Base-by-base conservation (phyloP, 208 protist genomes). In the Lotmaria passim region DNA sequence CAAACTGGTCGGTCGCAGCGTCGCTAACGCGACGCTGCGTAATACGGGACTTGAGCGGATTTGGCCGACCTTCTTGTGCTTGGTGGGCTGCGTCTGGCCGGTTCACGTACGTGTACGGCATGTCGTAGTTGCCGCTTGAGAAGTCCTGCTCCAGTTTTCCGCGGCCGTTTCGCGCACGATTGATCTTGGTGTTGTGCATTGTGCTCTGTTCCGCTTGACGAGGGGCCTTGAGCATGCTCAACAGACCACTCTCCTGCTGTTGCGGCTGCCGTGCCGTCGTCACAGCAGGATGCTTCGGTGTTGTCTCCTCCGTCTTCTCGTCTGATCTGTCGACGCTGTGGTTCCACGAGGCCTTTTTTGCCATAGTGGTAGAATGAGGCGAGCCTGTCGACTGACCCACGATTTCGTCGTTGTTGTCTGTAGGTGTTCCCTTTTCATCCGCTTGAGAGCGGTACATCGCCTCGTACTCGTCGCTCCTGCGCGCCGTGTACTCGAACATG, bases 61-160 rank as follows among this genome's bases (percentile, higher is more conserved):
- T 48, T 0, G 3, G 12, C 1, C 50, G 28, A 2, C 36, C 50
- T 12, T 36, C 28, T 21, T 21, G 3, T n/a, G 23, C 12, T 19
- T 7, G 3, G 6, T 24, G 34, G 15, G 17, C 33, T 3, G 33
- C 38, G 3, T 33, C 38, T 24, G 12, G 38, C 17, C 56, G 34
- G 24, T 61, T 61, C 14, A 61, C 21, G 24, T 61, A 61, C 7
- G 56, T 47, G 56, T 48, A 61, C 11, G 23, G 3, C 0, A 44
- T 4, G 21, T 61, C 38, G 38, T 61, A 61, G 56, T 61, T 33
- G 38, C 36, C 56, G 38, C 56, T 61, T 17, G 56, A 61, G 3
- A 33, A 26, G 38, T 61, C 21, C 2, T 33, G 31, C 10, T 12
- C 3, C 7, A 43, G 38, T 10, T 30, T 55, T 8, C 28, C 38